Evolutionary conservation across 148 eudicot genomes (phyloP).

Genomic region (Fagopyrum esculentum): DNA sequence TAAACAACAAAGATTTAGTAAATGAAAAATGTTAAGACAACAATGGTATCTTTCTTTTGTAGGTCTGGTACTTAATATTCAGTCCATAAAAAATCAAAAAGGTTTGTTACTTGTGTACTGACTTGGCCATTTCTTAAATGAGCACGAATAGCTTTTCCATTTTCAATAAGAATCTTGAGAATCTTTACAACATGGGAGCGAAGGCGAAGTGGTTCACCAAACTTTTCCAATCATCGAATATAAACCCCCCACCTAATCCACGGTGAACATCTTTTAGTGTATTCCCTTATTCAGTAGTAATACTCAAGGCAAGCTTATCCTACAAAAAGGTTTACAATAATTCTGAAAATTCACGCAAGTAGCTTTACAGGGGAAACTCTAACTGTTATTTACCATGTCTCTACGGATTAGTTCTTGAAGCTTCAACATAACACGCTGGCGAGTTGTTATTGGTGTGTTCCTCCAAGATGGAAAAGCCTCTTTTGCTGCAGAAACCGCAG

Average conservation of each 20-base stretch:
- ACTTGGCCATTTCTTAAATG: no score
- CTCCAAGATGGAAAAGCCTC: constrained; percentile 83
- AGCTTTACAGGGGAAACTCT: background rate
- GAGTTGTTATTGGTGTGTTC: constrained; percentile 79
- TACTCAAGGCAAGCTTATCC: constrained; percentile 89
- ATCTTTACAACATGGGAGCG: no score
- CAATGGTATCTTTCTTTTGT: no score
- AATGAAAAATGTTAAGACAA: no score
- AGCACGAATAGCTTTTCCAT: no score
- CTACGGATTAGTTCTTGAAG: constrained; percentile 88
- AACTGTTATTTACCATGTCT: constrained; percentile 51
- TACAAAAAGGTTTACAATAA: constrained; percentile 22
- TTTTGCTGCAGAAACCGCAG: constrained; percentile 96
- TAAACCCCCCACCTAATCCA: constrained; percentile 71
- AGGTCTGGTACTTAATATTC: no score
- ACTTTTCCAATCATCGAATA: no score
- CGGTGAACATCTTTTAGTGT: constrained; percentile 96
- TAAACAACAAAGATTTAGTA: no score
- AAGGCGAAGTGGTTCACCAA: no score
- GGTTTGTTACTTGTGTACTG: no score
- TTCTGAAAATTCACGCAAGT: background rate
- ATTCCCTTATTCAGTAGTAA: constrained; percentile 97
- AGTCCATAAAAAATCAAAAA: no score
- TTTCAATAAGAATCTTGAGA: no score
- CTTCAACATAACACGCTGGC: constrained; percentile 90